Percentiles rank a stretch among this genome's conserved stretches.
Conservation (phyloP, 2,329 filamentous ascomycete genomes). For the Tolypocladium capitatum region DNA sequence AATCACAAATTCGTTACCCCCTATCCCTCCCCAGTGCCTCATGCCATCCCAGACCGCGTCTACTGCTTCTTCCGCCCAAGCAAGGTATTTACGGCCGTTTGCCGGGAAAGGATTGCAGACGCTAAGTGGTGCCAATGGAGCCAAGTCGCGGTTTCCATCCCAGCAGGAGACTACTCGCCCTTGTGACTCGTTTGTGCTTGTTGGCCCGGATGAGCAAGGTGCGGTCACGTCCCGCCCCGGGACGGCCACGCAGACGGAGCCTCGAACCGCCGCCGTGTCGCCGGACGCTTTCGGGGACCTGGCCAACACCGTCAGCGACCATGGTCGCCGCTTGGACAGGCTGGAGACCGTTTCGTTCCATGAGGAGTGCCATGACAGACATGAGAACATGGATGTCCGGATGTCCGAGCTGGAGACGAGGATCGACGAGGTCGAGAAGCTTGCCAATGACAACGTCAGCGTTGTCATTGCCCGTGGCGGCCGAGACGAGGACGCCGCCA, state of each 20-base stretch:
- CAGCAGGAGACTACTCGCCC: constrained; percentile 7
- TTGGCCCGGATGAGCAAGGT: constrained; percentile 5
- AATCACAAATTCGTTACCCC: constrained; percentile 21
- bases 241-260: constrained; percentile 15
- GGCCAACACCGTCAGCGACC: constrained; percentile 40
- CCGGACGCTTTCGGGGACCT: constrained; percentile 30
- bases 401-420: constrained; percentile 56
- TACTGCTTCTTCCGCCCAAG: constrained; percentile 35
- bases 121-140: constrained; percentile 23
- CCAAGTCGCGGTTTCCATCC: constrained; percentile 18
- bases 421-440: constrained; percentile 45
- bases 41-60: constrained; percentile 40
- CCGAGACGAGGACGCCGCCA: constrained; percentile 28
- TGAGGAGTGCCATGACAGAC: constrained; percentile 55
- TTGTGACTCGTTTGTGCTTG: constrained; percentile 13
- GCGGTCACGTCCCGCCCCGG: constrained; percentile 6
- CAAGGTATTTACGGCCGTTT: constrained; percentile 41
- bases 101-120: constrained; percentile 41
- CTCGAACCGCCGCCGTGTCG: constrained; percentile 11
- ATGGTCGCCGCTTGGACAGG: constrained; percentile 52
- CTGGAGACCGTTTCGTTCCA: constrained; percentile 62
- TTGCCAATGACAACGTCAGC: constrained; percentile 32
- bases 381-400: constrained; percentile 53
- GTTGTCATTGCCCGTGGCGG: constrained; percentile 21
- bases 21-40: constrained; percentile 36